Evolutionary conservation across 306 rosid species (phyloP), one percentile per base, ranked within the genome.

Genomic region (Casuarina cunninghamiana): DNA sequence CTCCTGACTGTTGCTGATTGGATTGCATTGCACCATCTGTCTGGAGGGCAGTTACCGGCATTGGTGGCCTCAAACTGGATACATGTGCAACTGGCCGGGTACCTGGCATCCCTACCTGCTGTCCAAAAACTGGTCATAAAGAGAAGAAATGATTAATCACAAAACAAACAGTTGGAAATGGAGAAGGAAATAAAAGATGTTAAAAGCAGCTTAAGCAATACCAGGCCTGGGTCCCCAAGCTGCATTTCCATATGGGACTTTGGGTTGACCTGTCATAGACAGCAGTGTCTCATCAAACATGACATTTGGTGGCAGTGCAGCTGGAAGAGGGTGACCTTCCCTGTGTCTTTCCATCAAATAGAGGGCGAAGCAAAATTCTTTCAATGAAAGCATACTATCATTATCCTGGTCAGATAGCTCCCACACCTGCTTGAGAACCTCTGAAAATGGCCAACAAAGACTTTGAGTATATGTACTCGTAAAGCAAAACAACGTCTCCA

Each of bases 351-450:
- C 98, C 97, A 94, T 94, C 89, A 94, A 83, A 87, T 94, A 94
- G 74, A 94, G 95, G 70, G 98, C 90, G 77, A 80, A 90, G 89
- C 97, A 94, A 77, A 94, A 94, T 83, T 94, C 98, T 86, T 84
- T 94, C 84, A 94, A 84, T 46, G 98, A 89, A 83, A 94, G 98
- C 98, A 92, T 94, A 84, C 98, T 90, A 87, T 94, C 98, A 54
- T 86, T 92, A 69, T 94, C 98, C 81, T 94, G 98, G 84, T 94
- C 97, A 79, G 98, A 94, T 70, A 94, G 89, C 77, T 94, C 97
- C 98, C 97, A 94, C 77, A 90, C 98, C 87, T 90, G 96, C 90
- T 94, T 92, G 73, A 94, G 83, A 70, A 94, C 91, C 75, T 94
- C 97, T 94, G 95, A 75, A 83, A 86, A 86, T 75, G 77, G 86